Conservation (phyloP, 2,329 filamentous ascomycete species). For the Penicillium sp. region DNA sequence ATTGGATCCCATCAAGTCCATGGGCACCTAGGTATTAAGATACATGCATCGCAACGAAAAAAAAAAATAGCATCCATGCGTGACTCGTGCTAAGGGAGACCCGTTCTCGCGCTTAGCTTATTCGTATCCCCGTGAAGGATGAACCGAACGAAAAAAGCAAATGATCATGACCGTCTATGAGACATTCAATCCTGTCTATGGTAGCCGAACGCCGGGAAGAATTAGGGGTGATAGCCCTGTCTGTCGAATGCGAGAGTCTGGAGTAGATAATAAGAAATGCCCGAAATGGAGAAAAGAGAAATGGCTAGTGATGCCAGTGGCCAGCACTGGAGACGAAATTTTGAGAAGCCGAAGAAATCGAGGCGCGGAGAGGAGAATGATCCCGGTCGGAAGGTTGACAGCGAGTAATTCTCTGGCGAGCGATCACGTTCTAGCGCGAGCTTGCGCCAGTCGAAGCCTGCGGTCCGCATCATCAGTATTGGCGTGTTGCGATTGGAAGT, state of each 20-base stretch:
- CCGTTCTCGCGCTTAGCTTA: conserved; percentile 7
- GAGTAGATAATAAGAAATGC: neutral
- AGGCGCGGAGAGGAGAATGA: neutral
- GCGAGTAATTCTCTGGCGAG: no score
- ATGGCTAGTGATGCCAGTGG: conserved; percentile 8
- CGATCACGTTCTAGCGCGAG: conserved; percentile 34
- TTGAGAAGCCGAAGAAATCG: neutral
- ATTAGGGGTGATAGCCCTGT: neutral
- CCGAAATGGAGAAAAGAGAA: neutral
- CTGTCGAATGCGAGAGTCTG: conserved; percentile 2
- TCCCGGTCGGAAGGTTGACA: neutral
- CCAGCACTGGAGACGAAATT: conserved; percentile 19
- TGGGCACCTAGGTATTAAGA: neutral
- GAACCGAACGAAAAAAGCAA: conserved; percentile 9
- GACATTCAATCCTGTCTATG: conserved; percentile 17
- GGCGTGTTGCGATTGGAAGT: conserved; percentile 26
- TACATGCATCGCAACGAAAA: conserved; percentile 7
- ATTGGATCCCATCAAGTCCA: neutral
- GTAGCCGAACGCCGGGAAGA: conserved; percentile 11
- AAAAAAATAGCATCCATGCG: conserved; percentile 9
- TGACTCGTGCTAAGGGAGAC: conserved; percentile 17
- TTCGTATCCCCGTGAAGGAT: conserved; percentile 7
- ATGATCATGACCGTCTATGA: conserved; percentile 15
- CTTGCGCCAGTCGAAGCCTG: conserved; percentile 41
- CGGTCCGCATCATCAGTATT: conserved; percentile 40